Conservation (phyloP, 768 basidiomycete species). For the Tricholoma terreum region DNA sequence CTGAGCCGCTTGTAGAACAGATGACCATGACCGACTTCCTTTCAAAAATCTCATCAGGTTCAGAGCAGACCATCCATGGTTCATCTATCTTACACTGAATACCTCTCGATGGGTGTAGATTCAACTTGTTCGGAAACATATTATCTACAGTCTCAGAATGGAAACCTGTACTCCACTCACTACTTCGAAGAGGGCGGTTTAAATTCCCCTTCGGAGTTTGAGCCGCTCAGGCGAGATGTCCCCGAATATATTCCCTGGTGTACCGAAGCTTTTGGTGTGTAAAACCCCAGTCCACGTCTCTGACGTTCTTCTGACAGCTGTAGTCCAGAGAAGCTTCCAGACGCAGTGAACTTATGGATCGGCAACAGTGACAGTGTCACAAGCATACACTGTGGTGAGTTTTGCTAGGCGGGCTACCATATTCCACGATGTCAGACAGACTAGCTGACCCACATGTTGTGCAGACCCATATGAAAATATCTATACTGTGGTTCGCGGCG, state of each 20-base stretch:
- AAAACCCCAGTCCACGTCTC: not conserved
- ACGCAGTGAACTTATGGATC: conserved; percentile 94
- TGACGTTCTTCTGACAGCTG: not conserved
- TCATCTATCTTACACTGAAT: not conserved
- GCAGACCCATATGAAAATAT: conserved; percentile 83
- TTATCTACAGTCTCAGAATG: conserved; percentile 92
- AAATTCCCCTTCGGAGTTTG: conserved; percentile 52
- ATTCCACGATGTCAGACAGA: not conserved
- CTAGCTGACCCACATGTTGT: not conserved
- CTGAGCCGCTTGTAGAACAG: conserved; percentile 65
- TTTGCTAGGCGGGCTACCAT: not conserved
- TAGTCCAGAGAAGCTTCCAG: conserved; percentile 56
- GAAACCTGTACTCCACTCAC: conserved; percentile 65
- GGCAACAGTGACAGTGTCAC: conserved; percentile 76
- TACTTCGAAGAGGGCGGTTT: conserved; percentile 36
- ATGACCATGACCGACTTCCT: conserved; percentile 66
- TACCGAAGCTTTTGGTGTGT: conserved; percentile 72
- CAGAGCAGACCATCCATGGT: conserved; percentile 4
- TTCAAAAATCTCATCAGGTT: conserved; percentile 31
- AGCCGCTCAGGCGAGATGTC: conserved; percentile 59
- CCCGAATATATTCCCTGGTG: conserved; percentile 71
- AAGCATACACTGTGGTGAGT: conserved; percentile 79
- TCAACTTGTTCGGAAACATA: conserved; percentile 35
- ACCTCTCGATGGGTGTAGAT: not conserved
- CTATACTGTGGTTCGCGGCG: conserved; percentile 81